Evolutionary conservation across 805 yeast species (phyloP).

Genomic region (Schwanniomyces vanrijiae): DNA sequence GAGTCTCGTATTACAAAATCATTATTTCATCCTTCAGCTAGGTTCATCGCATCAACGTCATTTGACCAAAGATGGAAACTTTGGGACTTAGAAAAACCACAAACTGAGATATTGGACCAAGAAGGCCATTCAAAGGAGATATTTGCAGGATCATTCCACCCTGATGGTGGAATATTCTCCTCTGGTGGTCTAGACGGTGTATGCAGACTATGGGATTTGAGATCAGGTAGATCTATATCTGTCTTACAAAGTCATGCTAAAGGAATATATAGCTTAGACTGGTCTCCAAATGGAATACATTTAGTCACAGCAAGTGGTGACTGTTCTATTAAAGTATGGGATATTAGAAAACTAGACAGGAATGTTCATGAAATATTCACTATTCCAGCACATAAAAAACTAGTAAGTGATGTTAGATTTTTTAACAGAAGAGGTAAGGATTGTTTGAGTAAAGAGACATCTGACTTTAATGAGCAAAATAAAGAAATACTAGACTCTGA

Average conservation of each 20-base stretch:
- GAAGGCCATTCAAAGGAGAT: constrained; percentile 86
- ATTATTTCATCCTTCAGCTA: constrained; percentile 64
- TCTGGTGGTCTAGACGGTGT: constrained; percentile 79
- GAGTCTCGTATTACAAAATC: constrained; percentile 57
- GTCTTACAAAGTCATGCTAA: constrained; percentile 66
- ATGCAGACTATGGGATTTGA: constrained; percentile 79
- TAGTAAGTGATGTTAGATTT: constrained; percentile 67
- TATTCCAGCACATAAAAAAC: constrained; percentile 72
- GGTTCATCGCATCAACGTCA: constrained; percentile 66
- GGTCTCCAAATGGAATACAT: constrained; percentile 75
- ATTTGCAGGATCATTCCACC: constrained; percentile 59
- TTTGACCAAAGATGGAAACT: constrained; percentile 85
- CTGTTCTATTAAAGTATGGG: constrained; percentile 82
- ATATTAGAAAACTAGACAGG: constrained; percentile 50
- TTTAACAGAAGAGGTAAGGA: constrained; percentile 24
- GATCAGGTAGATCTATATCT: constrained; percentile 69
- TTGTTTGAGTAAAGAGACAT: constrained; percentile 16
- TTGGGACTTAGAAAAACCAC: constrained; percentile 65
- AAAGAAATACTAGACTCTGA: constrained; percentile 24
- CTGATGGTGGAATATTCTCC: constrained; percentile 74
- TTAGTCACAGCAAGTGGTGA: constrained; percentile 86
- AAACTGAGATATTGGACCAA: constrained; percentile 58
- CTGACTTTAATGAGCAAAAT: constrained; percentile 30
- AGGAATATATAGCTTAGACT: constrained; percentile 69
- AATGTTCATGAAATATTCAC: constrained; percentile 39